These are phyloP conservation scores for Alternaria panax DNA, from an alignment of 2,329 filamentous ascomycete genomes.

Conservation along the genomic window DNA sequence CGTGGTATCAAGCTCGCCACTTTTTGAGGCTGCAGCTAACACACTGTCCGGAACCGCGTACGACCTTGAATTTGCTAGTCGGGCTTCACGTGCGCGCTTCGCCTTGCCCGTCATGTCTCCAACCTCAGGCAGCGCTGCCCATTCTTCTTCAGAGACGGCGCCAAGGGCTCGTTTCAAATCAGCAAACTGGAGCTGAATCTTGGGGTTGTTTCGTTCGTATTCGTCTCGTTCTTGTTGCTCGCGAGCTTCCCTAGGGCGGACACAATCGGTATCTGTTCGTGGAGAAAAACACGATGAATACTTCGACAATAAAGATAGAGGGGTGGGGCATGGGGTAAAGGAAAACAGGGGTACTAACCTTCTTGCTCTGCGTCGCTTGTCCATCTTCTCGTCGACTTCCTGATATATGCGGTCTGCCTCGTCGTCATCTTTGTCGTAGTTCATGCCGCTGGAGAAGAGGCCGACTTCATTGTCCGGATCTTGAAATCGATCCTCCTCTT, in stretches of 20 bases:
- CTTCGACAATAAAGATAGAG: slow-evolving; percentile 47
- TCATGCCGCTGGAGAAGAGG: slow-evolving; percentile 88
- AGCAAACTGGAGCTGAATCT: slow-evolving; percentile 97
- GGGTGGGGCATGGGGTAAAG: slow-evolving; percentile 29
- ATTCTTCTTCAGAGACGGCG: slow-evolving; percentile 91
- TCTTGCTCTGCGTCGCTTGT: slow-evolving; percentile 81
- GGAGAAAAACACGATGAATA: slow-evolving; percentile 72
- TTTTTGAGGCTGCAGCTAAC: slow-evolving; percentile 81
- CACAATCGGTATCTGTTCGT: slow-evolving; percentile 78
- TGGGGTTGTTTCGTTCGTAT: slow-evolving; percentile 96
- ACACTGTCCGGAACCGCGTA: slow-evolving; percentile 98
- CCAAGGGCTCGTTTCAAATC: slow-evolving; percentile 91
- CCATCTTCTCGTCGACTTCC: slow-evolving; percentile 97
- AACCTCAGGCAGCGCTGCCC: slow-evolving; percentile 93
- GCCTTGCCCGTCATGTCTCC: slow-evolving; percentile 97
- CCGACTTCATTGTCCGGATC: slow-evolving; percentile 98
- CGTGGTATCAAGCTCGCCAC: slow-evolving; percentile 83
- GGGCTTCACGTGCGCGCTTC: slow-evolving; percentile 81
- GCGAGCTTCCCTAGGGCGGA: slow-evolving; percentile 83
- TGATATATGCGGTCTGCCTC: slow-evolving; percentile 97
- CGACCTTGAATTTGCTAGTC: slow-evolving; percentile 71
- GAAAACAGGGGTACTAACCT: slow-evolving; percentile 69
- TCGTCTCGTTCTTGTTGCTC: slow-evolving; percentile 91
- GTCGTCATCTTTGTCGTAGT: slow-evolving; percentile 95
- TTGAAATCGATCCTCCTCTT: slow-evolving; percentile 82